Percentiles rank a stretch among this genome's conserved stretches.
Evolutionary conservation across 1,284 basidiomycete species (phyloP).

Genomic region (Schizophyllum amplum): DNA sequence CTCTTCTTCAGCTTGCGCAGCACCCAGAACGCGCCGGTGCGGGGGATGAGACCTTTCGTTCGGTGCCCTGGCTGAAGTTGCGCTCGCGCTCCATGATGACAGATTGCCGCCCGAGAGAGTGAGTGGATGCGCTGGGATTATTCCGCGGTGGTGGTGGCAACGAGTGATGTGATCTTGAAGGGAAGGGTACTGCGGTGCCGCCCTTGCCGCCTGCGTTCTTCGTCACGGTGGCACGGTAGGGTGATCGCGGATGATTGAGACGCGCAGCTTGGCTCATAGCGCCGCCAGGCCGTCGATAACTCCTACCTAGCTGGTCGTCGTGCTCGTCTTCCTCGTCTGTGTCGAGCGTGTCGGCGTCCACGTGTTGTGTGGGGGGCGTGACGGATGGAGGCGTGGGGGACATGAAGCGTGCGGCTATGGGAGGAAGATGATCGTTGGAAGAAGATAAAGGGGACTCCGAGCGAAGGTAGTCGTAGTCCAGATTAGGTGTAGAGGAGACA

Average conservation of each 20-base stretch:
- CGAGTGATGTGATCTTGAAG: slow-evolving; percentile 72
- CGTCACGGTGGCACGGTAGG: slow-evolving; percentile 54
- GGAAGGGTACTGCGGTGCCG: slow-evolving; percentile 58
- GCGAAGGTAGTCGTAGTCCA: slow-evolving; percentile 62
- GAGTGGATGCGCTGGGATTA: slow-evolving; percentile 49
- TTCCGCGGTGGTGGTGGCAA: slow-evolving; percentile 63
- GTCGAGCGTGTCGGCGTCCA: slow-evolving; percentile 64
- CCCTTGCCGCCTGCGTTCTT: slow-evolving; percentile 21
- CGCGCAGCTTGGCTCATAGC: slow-evolving; percentile 35
- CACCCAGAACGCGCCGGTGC: slow-evolving; percentile 35
- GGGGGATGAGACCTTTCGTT: slow-evolving; percentile 27
- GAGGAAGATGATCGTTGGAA: slow-evolving; percentile 67
- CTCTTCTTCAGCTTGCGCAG: slow-evolving; percentile 64
- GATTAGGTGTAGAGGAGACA: slow-evolving; percentile 41
- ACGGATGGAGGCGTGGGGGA: slow-evolving; percentile 44
- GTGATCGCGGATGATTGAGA: slow-evolving; percentile 66
- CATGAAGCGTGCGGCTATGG: slow-evolving; percentile 90
- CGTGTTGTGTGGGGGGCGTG: slow-evolving; percentile 52
- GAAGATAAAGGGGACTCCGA: slow-evolving; percentile 50
- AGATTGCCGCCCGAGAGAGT: slow-evolving; percentile 61
- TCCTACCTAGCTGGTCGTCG: slow-evolving; percentile 43
- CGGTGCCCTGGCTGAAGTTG: slow-evolving; percentile 38
- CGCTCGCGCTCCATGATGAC: slow-evolving; percentile 42
- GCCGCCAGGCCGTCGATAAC: slow-evolving; percentile 28
- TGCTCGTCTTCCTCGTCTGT: slow-evolving; percentile 65